Conservation (phyloP, 192 early-diverging fungal genomes). For the Backusella tarrabulga region DNA sequence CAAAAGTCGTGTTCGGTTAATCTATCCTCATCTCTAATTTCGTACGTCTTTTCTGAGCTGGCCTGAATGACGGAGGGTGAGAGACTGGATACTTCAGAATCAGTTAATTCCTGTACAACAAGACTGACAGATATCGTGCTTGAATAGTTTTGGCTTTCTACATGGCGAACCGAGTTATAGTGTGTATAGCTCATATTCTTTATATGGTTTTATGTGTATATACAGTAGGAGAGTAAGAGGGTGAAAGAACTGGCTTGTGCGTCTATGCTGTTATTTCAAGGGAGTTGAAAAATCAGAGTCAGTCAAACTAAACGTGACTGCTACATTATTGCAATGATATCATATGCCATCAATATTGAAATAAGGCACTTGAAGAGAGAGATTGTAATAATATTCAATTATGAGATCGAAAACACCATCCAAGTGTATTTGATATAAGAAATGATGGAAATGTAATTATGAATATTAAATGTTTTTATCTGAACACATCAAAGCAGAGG, state of each 20-base stretch:
- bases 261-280: background rate
- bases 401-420: too few relatives aligned
- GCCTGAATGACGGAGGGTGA: background rate
- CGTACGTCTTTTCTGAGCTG: background rate
- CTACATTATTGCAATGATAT: background rate
- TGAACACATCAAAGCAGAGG: background rate
- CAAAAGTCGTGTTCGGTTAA: slow-evolving; percentile 5
- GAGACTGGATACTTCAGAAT: background rate
- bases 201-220: background rate
- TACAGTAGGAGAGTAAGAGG: background rate
- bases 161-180: background rate
- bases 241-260: background rate
- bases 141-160: background rate
- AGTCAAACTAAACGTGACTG: slow-evolving; percentile 2
- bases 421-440: too few relatives aligned
- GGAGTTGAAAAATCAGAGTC: background rate
- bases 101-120: slow-evolving; percentile 4
- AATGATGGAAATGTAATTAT: too few relatives aligned
- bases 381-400: too few relatives aligned
- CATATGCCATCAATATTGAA: background rate
- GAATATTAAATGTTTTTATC: background rate
- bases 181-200: background rate
- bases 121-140: background rate
- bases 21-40: slow-evolving; percentile 1
- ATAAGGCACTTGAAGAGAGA: too few relatives aligned